Percentiles rank a stretch among this genome's conserved stretches.
Conservation (phyloP, 2,329 filamentous ascomycete species). For the Fusarium sp. region DNA sequence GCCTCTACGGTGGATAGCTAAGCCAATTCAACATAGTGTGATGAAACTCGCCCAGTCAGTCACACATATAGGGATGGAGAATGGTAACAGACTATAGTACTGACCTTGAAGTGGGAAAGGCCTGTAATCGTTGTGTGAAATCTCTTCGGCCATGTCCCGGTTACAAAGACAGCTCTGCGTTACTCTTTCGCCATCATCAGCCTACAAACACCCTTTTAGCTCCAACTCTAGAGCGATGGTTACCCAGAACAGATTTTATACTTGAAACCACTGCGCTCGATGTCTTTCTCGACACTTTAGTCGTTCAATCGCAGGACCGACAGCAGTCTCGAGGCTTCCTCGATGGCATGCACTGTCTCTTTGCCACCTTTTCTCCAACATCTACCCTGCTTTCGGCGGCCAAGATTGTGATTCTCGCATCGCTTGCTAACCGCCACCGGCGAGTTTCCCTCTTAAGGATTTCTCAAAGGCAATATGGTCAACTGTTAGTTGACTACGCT, state of each 20-base stretch:
- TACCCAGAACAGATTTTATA: neutral
- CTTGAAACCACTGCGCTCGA: constrained; percentile 8
- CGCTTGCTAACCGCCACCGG: constrained; percentile 2
- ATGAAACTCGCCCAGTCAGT: constrained; percentile 31
- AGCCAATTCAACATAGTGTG: neutral
- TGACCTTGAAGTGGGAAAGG: neutral
- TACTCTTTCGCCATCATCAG: constrained; percentile 17
- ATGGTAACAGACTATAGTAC: neutral
- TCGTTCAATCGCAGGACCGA: neutral
- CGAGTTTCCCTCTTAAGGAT: neutral
- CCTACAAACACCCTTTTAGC: neutral
- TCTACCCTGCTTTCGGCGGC: constrained; percentile 19
- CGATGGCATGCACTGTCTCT: constrained; percentile 18
- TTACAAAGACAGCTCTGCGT: constrained; percentile 8
- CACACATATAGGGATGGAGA: neutral
- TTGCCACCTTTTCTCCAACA: neutral
- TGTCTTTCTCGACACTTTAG: constrained; percentile 12
- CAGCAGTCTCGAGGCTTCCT: constrained; percentile 18
- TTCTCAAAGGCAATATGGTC: constrained; percentile 16
- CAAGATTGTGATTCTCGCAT: constrained; percentile 15
- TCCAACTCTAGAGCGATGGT: neutral
- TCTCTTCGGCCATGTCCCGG: constrained; percentile 12
- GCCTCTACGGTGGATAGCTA: neutral
- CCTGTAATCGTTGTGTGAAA: constrained; percentile 18
- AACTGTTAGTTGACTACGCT: constrained; percentile 4